A percentile compares a stretch with the other conserved stretches of the same genome.
phyloP scores from a whole-genome alignment of 371 early-diverging fungal species.

The Mucor racemosus region DNA sequence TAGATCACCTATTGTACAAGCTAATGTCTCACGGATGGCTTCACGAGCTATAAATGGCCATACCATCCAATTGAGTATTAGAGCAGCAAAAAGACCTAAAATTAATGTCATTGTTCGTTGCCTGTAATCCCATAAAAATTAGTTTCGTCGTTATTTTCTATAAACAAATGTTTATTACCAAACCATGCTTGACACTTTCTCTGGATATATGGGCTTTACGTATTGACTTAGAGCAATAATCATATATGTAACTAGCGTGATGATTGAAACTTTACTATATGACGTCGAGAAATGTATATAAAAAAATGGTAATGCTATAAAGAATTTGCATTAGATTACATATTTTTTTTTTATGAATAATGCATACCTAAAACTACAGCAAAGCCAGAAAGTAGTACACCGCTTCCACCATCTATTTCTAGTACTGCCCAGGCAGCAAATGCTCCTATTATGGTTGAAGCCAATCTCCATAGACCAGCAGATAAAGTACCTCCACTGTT shows the following conservation, averaged over 20 bases:
- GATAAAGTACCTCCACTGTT: slow-evolving; percentile 53
- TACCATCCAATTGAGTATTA: slow-evolving; percentile 52
- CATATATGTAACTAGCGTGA: slow-evolving; percentile 41
- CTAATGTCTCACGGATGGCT: slow-evolving; percentile 52
- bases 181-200: slow-evolving; percentile 36
- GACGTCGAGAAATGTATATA: slow-evolving; percentile 48
- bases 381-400: slow-evolving; percentile 51
- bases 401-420: slow-evolving; percentile 44
- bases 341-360: neutral
- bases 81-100: slow-evolving; percentile 53
- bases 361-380: slow-evolving; percentile 55
- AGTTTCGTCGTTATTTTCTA: neutral
- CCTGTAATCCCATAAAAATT: slow-evolving; percentile 20
- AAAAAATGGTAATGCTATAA: slow-evolving; percentile 46
- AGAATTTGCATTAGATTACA: neutral
- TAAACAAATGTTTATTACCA: slow-evolving; percentile 28
- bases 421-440: slow-evolving; percentile 53
- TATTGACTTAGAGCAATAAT: slow-evolving; percentile 41
- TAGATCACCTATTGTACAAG: slow-evolving; percentile 37
- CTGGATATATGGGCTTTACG: slow-evolving; percentile 24
- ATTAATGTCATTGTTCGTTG: slow-evolving; percentile 56
- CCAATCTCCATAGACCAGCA: slow-evolving; percentile 54
- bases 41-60: slow-evolving; percentile 67
- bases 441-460: slow-evolving; percentile 54
- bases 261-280: slow-evolving; percentile 41